phyloP scores from a whole-genome alignment of 305 asterid genomes.

The Solanum hybrid region DNA sequence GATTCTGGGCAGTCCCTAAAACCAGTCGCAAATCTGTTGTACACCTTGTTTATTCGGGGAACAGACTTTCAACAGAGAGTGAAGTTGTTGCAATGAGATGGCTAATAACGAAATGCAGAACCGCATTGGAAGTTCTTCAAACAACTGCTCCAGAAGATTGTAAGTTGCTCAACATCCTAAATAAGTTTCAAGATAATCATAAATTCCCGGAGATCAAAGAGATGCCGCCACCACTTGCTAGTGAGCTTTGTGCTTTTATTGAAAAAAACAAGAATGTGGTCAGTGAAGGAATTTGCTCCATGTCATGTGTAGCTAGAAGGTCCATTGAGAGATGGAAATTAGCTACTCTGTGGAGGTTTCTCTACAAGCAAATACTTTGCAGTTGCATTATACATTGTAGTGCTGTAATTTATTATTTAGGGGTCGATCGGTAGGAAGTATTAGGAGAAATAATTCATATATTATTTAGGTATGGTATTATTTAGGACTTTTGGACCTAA shows the following conservation, averaged over 20 bases:
- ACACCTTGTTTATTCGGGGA: constrained; percentile 53
- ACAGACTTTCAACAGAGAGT: constrained; percentile 42
- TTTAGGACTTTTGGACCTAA: background rate
- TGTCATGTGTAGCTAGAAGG: constrained; percentile 24
- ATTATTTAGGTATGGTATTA: background rate
- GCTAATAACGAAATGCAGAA: constrained; percentile 32
- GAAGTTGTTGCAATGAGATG: constrained; percentile 46
- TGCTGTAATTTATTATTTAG: constrained; percentile 2
- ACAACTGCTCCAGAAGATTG: constrained; percentile 53
- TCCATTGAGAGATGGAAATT: constrained; percentile 44
- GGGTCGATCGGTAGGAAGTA: background rate
- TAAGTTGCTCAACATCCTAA: constrained; percentile 27
- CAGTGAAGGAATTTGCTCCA: background rate
- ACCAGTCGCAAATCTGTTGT: constrained; percentile 40
- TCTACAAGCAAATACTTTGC: constrained; percentile 43
- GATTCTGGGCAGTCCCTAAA: constrained; percentile 76
- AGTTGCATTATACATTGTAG: constrained; percentile 45
- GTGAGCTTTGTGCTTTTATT: constrained; percentile 37
- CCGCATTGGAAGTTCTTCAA: constrained; percentile 22
- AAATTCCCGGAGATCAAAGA: constrained; percentile 10
- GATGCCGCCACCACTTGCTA: constrained; percentile 1
- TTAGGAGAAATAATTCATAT: background rate
- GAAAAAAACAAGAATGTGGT: constrained; percentile 9
- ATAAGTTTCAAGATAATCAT: constrained; percentile 23
- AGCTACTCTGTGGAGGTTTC: constrained; percentile 55